Evolutionary conservation across 1,284 basidiomycete genomes (phyloP).

Genomic region (Fomitopsis pinicola): DNA sequence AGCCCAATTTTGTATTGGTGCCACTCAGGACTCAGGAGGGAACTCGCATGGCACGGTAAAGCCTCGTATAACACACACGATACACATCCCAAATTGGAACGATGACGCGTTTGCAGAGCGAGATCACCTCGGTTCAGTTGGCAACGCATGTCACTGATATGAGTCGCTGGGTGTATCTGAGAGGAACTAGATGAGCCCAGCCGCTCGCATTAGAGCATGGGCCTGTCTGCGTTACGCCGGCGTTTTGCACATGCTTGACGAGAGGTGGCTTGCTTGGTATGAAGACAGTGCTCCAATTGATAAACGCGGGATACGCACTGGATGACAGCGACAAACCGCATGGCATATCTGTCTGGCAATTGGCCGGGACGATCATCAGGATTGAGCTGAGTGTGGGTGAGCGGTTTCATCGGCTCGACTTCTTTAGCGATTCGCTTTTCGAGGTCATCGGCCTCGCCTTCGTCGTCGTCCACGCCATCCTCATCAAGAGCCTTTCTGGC

Average conservation of each 20-base stretch:
- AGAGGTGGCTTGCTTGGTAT: constrained; percentile 74
- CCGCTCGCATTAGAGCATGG: background rate
- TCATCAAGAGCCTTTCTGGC: constrained; percentile 43
- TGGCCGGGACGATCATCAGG: constrained; percentile 39
- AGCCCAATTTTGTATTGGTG: constrained; percentile 76
- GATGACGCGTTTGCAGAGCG: constrained; percentile 53
- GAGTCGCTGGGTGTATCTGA: constrained; percentile 64
- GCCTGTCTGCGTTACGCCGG: constrained; percentile 61
- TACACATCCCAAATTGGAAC: constrained; percentile 47
- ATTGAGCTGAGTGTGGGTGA: background rate
- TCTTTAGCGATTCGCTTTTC: constrained; percentile 71
- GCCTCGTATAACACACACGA: constrained; percentile 28
- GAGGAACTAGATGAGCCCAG: background rate
- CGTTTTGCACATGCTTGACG: constrained; percentile 56
- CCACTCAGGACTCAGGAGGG: background rate
- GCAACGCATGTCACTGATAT: constrained; percentile 62
- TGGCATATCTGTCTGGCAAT: constrained; percentile 70
- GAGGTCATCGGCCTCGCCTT: constrained; percentile 41
- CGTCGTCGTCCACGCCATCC: constrained; percentile 31
- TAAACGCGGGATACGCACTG: background rate
- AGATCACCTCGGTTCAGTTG: constrained; percentile 62
- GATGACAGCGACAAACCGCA: constrained; percentile 47
- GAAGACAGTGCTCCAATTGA: constrained; percentile 52
- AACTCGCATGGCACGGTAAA: background rate
- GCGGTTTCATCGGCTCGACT: constrained; percentile 58